Base-by-base conservation (phyloP, 805 yeast genomes). In the Yamadazyma nakazawae region DNA sequence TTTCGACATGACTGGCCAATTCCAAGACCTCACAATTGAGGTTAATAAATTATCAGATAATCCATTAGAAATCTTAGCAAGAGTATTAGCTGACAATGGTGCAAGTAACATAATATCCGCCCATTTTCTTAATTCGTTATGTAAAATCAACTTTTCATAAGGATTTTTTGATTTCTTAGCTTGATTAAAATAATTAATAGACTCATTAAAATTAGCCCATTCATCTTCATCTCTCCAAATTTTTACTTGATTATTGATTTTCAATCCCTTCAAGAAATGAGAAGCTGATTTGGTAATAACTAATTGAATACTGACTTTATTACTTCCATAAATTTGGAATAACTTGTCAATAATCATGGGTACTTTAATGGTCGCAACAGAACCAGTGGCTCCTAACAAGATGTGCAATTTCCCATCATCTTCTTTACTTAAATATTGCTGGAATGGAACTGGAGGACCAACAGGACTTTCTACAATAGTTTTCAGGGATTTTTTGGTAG, bases 191-290 rank as follows among this genome's bases (percentile, higher is more conserved):
- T 48, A 53, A 24, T 50, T 51, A n/a, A 46, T 40, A 13, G 45
- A 26, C 42, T 66, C 72, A 21, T 43, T 43, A 42, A 61, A 68
- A 47, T 70, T 70, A 13, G 68, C 76, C 99, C 99, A 92, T 67
- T 92, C 98, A 62, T 94, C 99, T 48, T 79, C 78, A 60, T 94
- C 97, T 59, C 91, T 78, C 98, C 98, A 92, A 14, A 91, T 80
- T 50, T 83, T 84, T 19, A 90, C 88, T 56, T 84, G 84, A 14
- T 84, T 75, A 18, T 87, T 64, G 60, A 80, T 66, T 56, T 81
- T 65, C 43, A 85, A 64, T 49, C 95, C 92, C 61, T 67, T 66
- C 39, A 73, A 56, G 43, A 72, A 72, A 52, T 87, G 91, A 51
- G 85, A 89, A 0, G 97, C 96, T 1, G 95, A 80, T 49, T 81